Evolutionary conservation across 495 filamentous ascomycete genomes (phyloP).

Genomic region (Xylaria scruposa): DNA sequence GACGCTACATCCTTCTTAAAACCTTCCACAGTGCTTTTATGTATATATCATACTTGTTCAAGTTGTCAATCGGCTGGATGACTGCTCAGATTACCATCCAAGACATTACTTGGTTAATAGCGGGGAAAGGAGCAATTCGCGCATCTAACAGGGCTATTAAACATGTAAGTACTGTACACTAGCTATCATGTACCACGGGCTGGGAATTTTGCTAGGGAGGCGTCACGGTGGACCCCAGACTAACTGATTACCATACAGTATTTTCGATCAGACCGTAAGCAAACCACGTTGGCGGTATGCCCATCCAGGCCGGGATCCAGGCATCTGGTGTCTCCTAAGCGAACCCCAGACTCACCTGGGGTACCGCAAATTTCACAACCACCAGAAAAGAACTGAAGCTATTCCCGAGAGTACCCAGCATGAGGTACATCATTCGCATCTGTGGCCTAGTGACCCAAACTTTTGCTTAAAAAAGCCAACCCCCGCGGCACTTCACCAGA

Average conservation of each 20-base stretch:
- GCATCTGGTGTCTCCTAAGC: constrained; percentile 9
- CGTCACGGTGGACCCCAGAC: background rate
- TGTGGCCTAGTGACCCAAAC: background rate
- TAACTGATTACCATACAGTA: background rate
- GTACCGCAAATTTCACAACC: constrained; percentile 17
- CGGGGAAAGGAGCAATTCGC: constrained; percentile 3
- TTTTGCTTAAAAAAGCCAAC: constrained; percentile 7
- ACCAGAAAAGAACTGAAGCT: constrained; percentile 13
- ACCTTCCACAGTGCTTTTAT: background rate
- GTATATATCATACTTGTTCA: background rate
- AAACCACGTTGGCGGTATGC: constrained; percentile 18
- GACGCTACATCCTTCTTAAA: background rate
- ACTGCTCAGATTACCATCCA: background rate
- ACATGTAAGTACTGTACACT: background rate
- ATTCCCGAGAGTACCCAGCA: background rate
- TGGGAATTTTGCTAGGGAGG: constrained; percentile 1
- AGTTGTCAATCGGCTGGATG: background rate
- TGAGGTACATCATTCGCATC: background rate
- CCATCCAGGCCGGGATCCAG: constrained; percentile 12
- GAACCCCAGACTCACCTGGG: constrained; percentile 16
- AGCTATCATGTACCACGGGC: background rate
- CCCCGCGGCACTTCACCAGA: constrained; percentile 35
- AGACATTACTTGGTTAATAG: background rate
- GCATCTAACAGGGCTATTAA: background rate
- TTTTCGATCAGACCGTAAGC: constrained; percentile 3